Evolutionary conservation across 306 rosid species (phyloP).

Genomic region (Spatholobus suberectus): DNA sequence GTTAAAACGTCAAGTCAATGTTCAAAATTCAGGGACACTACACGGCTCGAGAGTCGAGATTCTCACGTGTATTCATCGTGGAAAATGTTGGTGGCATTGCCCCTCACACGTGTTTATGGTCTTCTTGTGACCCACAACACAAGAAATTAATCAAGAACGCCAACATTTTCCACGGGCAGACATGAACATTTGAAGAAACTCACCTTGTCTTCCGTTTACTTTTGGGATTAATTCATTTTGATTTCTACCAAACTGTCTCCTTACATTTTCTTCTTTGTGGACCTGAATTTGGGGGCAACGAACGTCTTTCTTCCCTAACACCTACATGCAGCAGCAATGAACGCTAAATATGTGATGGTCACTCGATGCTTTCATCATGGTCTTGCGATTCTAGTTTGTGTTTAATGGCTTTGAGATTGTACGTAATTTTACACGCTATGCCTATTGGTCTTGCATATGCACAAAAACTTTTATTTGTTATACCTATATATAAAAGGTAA

Average conservation of each 20-base stretch:
- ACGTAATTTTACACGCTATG: too few species aligned
- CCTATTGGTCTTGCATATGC: too few species aligned
- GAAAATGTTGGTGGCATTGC: not conserved
- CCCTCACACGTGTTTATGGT: not conserved
- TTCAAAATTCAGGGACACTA: not conserved
- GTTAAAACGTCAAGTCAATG: conserved; percentile 4
- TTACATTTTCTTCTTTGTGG: not conserved
- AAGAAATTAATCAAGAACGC: not conserved
- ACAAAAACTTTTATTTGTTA: too few species aligned
- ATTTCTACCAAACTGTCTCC: not conserved
- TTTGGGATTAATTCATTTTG: too few species aligned
- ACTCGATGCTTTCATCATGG: too few species aligned
- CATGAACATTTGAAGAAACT: not conserved
- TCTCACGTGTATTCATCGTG: not conserved
- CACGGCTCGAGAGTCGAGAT: not conserved
- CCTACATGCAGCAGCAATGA: not conserved
- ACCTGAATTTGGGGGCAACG: too few species aligned
- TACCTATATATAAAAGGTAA: too few species aligned
- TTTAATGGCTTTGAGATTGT: too few species aligned
- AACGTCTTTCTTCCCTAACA: too few species aligned
- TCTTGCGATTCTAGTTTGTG: too few species aligned
- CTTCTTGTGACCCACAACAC: not conserved
- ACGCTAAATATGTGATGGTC: not conserved
- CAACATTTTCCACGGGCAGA: not conserved
- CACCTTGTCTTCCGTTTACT: not conserved